Evolutionary conservation across 106 monocot species (phyloP), one percentile per base, ranked within the genome.

Genomic region (Platanthera guangdongensis): DNA sequence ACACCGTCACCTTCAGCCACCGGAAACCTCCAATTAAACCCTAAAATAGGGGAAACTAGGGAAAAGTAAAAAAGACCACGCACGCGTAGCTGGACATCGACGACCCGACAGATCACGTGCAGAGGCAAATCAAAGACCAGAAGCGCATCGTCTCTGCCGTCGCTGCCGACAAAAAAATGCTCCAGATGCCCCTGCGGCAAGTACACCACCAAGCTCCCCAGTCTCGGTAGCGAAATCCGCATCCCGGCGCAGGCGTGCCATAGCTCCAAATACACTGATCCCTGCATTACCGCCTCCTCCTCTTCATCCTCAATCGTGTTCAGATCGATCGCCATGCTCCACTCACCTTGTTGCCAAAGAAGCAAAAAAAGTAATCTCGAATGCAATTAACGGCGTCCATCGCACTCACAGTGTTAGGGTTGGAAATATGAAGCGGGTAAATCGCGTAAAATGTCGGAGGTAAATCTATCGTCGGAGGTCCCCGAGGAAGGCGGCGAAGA

Each of bases 181-280:
- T 97, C 93, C 63, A 93, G 71, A 57, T 97, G 93, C 14, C 96
- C 96, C 78, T 97, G 96, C 19, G 93, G 96, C 47, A 97, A 83
- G 83, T 97, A 97, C 7, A 97, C 96, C 51, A 97, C 86, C 19
- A 88, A 47, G 78, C 89, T 89, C 60, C 91, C 91, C 78, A 88
- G 91, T 78, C 77, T 86, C 30, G 96, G 96, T 30, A 97, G 87
- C 48, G 82, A 86, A 15, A 86, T 78, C 79, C 84, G 51, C 51
- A 91, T 89, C 59, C 96, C 96, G 0, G 96, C 96, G 71, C 96
- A 97, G 10, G 96, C 96, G 76, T 88, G 89, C 96, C 96, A 97
- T 45, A 97, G 91, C 87, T 97, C 96, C 72, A 93, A 59, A 70
- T 91, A 93, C 52, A 97, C 87, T 22, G 78, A 73, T 12, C 60